Conservation (phyloP, 2,329 filamentous ascomycete species). For the Stemphylium vesicarium region DNA sequence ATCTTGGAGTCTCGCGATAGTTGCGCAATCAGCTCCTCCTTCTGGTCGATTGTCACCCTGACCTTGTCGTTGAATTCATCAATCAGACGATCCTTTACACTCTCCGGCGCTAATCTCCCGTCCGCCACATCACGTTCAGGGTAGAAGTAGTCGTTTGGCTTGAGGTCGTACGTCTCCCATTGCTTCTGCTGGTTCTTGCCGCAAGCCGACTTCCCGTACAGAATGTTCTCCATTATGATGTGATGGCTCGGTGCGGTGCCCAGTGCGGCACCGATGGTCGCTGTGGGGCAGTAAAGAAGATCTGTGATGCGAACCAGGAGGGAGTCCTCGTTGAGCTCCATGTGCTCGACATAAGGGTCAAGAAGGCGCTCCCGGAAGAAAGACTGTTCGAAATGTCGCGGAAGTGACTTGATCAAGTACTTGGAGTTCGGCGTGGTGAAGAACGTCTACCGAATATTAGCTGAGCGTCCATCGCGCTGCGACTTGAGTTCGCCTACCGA, state of each 20-base stretch:
- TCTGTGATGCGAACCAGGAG: conserved; percentile 75
- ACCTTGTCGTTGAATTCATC: conserved; percentile 73
- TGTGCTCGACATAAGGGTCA: conserved; percentile 69
- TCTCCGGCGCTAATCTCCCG: conserved; percentile 67
- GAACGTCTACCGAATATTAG: conserved; percentile 61
- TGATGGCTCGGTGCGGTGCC: conserved; percentile 71
- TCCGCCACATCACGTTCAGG: conserved; percentile 74
- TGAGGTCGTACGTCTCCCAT: conserved; percentile 78
- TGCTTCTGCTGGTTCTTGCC: conserved; percentile 51
- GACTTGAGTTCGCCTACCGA: conserved; percentile 55
- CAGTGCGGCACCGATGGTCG: conserved; percentile 65
- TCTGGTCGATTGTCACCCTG: conserved; percentile 61
- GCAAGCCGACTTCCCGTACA: conserved; percentile 62
- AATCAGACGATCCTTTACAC: conserved; percentile 69
- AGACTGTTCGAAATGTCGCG: conserved; percentile 70
- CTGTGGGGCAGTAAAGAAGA: conserved; percentile 64
- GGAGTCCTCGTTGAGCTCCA: conserved; percentile 65
- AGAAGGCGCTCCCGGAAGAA: conserved; percentile 73
- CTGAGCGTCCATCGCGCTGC: neutral
- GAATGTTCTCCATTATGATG: conserved; percentile 78
- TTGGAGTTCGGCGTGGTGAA: conserved; percentile 70
- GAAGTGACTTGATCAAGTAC: conserved; percentile 74
- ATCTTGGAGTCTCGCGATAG: conserved; percentile 69
- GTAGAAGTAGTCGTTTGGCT: conserved; percentile 77
- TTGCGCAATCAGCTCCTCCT: conserved; percentile 61